phyloP scores from a whole-genome alignment of 768 basidiomycete species.

The Macrolepiota dolichaula region DNA sequence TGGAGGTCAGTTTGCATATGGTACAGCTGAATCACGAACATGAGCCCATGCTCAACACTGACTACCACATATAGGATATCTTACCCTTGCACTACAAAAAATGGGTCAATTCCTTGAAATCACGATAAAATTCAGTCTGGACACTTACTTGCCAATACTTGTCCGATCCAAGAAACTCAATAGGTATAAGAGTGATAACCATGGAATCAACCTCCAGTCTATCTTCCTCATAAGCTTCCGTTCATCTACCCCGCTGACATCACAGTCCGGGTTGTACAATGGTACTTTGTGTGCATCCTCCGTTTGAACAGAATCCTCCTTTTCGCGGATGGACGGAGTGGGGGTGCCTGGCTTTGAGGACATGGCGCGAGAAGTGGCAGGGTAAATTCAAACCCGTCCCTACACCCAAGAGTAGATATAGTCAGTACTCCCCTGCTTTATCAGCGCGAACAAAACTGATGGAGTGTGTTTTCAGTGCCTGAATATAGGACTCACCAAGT shows the following conservation, averaged over 20 bases:
- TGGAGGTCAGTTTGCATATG: conserved; percentile 54
- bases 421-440: not conserved
- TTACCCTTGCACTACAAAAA: conserved; percentile 42
- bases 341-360: not conserved
- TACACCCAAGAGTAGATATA: not conserved
- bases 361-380: not conserved
- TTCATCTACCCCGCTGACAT: conserved; percentile 40
- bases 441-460: not conserved
- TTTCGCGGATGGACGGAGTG: conserved; percentile 3
- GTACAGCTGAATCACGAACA: conserved; percentile 48
- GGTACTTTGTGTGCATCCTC: conserved; percentile 5
- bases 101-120: conserved; percentile 2
- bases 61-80: not conserved
- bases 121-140: conserved; percentile 5
- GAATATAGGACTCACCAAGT: not conserved
- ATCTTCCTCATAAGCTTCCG: conserved; percentile 68
- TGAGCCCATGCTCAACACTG: not conserved
- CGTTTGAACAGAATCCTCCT: not conserved
- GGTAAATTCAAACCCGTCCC: not conserved
- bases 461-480: not conserved
- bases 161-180: conserved; percentile 62
- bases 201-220: conserved; percentile 62
- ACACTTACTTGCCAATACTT: conserved; percentile 46
- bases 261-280: conserved; percentile 9
- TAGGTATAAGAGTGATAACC: conserved; percentile 74